phyloP scores from a whole-genome alignment of 805 yeast species.

The Nakazawaea populi region DNA sequence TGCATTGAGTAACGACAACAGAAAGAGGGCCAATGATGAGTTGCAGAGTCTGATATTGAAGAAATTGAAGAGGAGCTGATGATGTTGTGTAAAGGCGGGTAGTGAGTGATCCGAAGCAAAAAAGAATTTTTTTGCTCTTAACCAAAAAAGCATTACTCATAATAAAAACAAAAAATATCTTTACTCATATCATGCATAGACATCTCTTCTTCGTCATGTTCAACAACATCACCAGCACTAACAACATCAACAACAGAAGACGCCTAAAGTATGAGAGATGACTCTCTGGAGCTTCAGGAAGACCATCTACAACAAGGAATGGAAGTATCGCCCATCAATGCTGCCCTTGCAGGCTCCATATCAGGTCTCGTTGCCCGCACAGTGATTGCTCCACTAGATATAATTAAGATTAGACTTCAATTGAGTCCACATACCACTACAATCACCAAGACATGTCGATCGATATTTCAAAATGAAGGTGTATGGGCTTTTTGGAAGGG shows the following conservation, averaged over 20 bases:
- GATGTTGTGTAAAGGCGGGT: not conserved
- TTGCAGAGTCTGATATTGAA: not conserved
- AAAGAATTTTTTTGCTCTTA: no score
- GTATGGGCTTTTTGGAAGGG: slow-evolving; percentile 88
- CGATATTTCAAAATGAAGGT: slow-evolving; percentile 51
- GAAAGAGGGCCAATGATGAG: slow-evolving; percentile 3
- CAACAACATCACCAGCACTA: no score
- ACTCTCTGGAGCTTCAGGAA: not conserved
- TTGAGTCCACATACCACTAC: slow-evolving; percentile 35
- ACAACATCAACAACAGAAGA: not conserved
- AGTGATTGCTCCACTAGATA: slow-evolving; percentile 71
- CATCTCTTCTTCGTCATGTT: not conserved
- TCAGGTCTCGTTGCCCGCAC: slow-evolving; percentile 57
- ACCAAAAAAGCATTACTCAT: no score
- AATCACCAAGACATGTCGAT: slow-evolving; percentile 32
- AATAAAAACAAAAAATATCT: not conserved
- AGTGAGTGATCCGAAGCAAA: not conserved
- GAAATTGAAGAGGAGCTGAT: slow-evolving; percentile 1
- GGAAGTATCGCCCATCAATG: not conserved
- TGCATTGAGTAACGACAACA: not conserved
- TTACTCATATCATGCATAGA: not conserved
- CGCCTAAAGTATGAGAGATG: not conserved
- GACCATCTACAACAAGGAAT: slow-evolving; percentile 10
- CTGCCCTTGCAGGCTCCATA: slow-evolving; percentile 54
- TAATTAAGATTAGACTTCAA: slow-evolving; percentile 71